Evolutionary conservation across 2,329 filamentous ascomycete genomes (phyloP).

Genomic region (Rugonectria rugulosa): DNA sequence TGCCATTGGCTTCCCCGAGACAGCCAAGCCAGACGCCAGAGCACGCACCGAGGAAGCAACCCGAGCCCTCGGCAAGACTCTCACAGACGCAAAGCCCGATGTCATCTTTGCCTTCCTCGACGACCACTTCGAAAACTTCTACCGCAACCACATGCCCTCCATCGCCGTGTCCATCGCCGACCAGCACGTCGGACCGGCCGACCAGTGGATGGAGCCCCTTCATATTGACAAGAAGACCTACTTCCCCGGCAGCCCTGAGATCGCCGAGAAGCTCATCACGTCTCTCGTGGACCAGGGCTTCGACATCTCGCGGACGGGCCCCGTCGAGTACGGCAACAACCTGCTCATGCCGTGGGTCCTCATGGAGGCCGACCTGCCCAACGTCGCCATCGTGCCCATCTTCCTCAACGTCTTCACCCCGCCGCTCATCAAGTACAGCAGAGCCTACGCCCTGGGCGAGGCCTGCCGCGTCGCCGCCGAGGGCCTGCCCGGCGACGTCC

Average conservation of each 20-base stretch:
- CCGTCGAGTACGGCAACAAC: slow-evolving; percentile 40
- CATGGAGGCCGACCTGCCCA: slow-evolving; percentile 33
- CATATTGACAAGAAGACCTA: slow-evolving; percentile 35
- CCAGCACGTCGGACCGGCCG: slow-evolving; percentile 38
- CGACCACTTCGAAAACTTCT: slow-evolving; percentile 43
- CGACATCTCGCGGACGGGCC: slow-evolving; percentile 35
- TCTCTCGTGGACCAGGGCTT: slow-evolving; percentile 36
- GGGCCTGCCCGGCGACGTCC: neutral
- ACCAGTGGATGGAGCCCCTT: slow-evolving; percentile 40
- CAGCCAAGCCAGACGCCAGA: slow-evolving; percentile 34
- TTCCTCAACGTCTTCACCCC: slow-evolving; percentile 42
- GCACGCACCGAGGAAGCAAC: slow-evolving; percentile 38
- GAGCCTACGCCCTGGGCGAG: slow-evolving; percentile 27
- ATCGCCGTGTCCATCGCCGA: slow-evolving; percentile 39
- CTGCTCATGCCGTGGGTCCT: slow-evolving; percentile 42
- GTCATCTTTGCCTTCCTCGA: slow-evolving; percentile 43
- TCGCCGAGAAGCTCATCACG: slow-evolving; percentile 35
- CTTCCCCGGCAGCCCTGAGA: slow-evolving; percentile 37
- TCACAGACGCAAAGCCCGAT: slow-evolving; percentile 38
- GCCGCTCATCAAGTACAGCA: slow-evolving; percentile 36
- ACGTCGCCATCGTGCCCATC: slow-evolving; percentile 38
- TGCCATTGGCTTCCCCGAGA: slow-evolving; percentile 40
- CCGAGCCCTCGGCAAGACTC: slow-evolving; percentile 33
- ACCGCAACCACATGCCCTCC: slow-evolving; percentile 39
- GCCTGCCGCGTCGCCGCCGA: neutral